phyloP scores from a whole-genome alignment of 164 flowering plant genomes.

The Hamamelis virginiana region DNA sequence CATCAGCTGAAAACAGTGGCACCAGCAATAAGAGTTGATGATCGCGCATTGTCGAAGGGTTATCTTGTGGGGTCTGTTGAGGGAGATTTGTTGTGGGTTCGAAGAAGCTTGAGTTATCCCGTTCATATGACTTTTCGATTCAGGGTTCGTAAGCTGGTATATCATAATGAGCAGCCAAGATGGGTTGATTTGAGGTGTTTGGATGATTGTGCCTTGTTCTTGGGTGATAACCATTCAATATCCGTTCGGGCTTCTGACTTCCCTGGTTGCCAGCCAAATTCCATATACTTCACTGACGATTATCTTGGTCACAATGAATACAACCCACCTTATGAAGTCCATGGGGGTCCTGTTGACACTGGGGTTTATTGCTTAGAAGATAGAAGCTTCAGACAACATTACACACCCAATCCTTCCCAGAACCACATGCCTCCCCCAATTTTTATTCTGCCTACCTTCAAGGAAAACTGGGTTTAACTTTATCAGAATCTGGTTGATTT shows the following conservation, averaged over 20 bases:
- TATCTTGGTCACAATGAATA: too few species aligned
- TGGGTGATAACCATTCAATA: background rate
- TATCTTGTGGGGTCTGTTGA: background rate
- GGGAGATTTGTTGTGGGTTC: background rate
- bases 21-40: background rate
- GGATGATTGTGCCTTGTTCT: background rate
- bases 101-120: background rate
- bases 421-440: background rate
- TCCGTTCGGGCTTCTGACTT: background rate
- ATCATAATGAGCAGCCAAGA: background rate
- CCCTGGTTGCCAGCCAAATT: background rate
- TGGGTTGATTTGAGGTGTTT: background rate
- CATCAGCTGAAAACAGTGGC: background rate
- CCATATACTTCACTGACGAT: background rate
- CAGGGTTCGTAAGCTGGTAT: background rate
- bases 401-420: background rate
- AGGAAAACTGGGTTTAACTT: background rate
- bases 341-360: background rate
- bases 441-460: background rate
- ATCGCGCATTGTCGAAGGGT: background rate
- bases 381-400: background rate
- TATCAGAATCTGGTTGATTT: too few species aligned
- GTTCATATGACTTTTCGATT: background rate
- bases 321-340: background rate
- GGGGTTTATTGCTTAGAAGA: background rate